Conservation (phyloP, 1,139 yeast species). For the Zygoascus sp. region DNA sequence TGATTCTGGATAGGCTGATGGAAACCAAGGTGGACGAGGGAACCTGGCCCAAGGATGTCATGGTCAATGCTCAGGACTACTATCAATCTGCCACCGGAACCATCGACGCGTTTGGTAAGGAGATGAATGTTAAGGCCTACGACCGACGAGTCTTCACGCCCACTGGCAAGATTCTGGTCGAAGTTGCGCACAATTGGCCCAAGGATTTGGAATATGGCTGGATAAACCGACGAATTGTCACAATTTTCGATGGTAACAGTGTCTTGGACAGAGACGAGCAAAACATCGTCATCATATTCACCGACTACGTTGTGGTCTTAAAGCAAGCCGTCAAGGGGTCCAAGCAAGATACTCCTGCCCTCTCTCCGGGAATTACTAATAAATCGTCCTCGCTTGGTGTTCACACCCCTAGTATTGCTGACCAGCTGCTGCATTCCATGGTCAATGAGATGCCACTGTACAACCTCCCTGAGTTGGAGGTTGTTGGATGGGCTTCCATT, state of each 20-base stretch:
- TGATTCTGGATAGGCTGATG: conserved; percentile 58
- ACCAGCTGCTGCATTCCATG: conserved; percentile 82
- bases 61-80: conserved; percentile 40
- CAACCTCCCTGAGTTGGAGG: conserved; percentile 63
- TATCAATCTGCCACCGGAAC: conserved; percentile 56
- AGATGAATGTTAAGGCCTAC: conserved; percentile 29
- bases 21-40: conserved; percentile 31
- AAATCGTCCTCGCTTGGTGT: conserved; percentile 34
- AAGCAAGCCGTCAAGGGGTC: conserved; percentile 31
- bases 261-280: conserved; percentile 39
- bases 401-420: conserved; percentile 63
- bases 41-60: conserved; percentile 37
- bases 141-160: conserved; percentile 78
- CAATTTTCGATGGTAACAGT: conserved; percentile 52
- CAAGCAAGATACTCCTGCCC: conserved; percentile 8
- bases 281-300: conserved; percentile 68
- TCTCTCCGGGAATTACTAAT: conserved; percentile 21
- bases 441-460: conserved; percentile 79
- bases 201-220: conserved; percentile 81
- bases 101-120: conserved; percentile 75
- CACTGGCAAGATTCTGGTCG: conserved; percentile 81
- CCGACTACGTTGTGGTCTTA: conserved; percentile 69
- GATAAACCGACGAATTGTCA: conserved; percentile 79
- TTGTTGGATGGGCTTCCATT: conserved; percentile 65
- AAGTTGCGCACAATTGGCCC: conserved; percentile 85